A percentile compares a stretch with the other conserved stretches of the same genome.
Conservation (phyloP, 805 yeast genomes). For the Metschnikowia matae region DNA sequence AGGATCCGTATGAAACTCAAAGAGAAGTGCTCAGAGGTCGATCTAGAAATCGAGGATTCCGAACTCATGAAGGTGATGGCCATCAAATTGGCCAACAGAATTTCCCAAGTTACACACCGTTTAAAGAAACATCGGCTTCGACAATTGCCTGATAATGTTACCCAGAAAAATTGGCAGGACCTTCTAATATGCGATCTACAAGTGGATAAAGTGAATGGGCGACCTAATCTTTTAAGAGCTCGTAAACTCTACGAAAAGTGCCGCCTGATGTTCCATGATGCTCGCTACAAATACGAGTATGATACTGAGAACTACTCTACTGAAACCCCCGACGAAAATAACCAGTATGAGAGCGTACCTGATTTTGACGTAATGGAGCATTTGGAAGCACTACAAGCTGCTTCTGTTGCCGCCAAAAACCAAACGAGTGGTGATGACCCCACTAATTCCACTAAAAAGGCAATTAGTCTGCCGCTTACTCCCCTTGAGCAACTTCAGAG, state of each 20-base stretch:
- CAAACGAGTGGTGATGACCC: neutral
- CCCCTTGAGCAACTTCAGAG: slow-evolving; percentile 1
- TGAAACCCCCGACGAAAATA: slow-evolving; percentile 4
- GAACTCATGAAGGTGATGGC: slow-evolving; percentile 10
- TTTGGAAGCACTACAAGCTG: slow-evolving; percentile 8
- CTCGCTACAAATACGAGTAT: slow-evolving; percentile 26
- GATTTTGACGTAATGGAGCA: slow-evolving; percentile 11
- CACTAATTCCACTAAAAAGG: neutral
- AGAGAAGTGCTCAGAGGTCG: neutral
- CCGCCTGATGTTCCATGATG: slow-evolving; percentile 24
- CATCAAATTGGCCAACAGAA: slow-evolving; percentile 11
- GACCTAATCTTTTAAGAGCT: slow-evolving; percentile 8
- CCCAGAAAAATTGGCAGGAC: slow-evolving; percentile 15
- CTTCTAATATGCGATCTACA: slow-evolving; percentile 10
- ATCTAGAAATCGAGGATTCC: slow-evolving; percentile 3
- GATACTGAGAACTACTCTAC: slow-evolving; percentile 15
- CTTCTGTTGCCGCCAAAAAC: neutral
- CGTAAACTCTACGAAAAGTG: slow-evolving; percentile 21
- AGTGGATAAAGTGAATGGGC: slow-evolving; percentile 1
- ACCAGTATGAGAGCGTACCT: slow-evolving; percentile 8
- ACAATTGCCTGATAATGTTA: neutral
- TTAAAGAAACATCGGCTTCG: slow-evolving; percentile 1
- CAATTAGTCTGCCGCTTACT: neutral
- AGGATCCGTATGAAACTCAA: slow-evolving; percentile 4
- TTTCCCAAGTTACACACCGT: slow-evolving; percentile 5